phyloP scores from a whole-genome alignment of 2,329 filamentous ascomycete genomes.

The Hypoxylon sp. region DNA sequence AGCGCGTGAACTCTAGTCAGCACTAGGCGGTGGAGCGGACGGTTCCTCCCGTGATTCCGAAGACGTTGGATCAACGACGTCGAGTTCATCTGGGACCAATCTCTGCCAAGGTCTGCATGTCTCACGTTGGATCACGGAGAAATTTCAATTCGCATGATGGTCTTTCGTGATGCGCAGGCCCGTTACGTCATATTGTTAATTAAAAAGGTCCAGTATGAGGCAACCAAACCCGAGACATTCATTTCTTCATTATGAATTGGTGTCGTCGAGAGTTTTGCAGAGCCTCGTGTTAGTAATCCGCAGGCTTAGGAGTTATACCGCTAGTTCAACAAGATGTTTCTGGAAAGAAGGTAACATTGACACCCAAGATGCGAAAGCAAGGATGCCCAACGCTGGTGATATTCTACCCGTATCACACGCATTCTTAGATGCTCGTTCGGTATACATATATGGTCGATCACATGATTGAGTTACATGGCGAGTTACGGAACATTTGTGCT shows the following conservation, averaged over 20 bases:
- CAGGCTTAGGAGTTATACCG: slow-evolving; percentile 18
- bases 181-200: slow-evolving; percentile 30
- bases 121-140: slow-evolving; percentile 29
- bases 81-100: slow-evolving; percentile 28
- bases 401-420: slow-evolving; percentile 15
- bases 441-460: slow-evolving; percentile 18
- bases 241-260: slow-evolving; percentile 5
- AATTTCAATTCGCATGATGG: slow-evolving; percentile 22
- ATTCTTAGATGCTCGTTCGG: slow-evolving; percentile 1
- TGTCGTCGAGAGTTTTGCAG: slow-evolving; percentile 8
- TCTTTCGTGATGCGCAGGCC: slow-evolving; percentile 10
- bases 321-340: slow-evolving; percentile 6
- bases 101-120: slow-evolving; percentile 38
- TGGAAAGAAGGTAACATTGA: slow-evolving; percentile 15
- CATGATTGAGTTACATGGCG: slow-evolving; percentile 8
- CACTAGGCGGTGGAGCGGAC: slow-evolving; percentile 33
- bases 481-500: background rate
- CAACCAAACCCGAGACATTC: slow-evolving; percentile 23
- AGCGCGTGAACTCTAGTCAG: slow-evolving; percentile 27
- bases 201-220: slow-evolving; percentile 17
- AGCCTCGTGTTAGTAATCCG: slow-evolving; percentile 5
- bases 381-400: slow-evolving; percentile 26
- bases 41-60: slow-evolving; percentile 38
- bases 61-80: slow-evolving; percentile 29
- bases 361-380: slow-evolving; percentile 19